Evolutionary conservation across 331 rosid genomes (phyloP).

Genomic region (Quercus phellos): DNA sequence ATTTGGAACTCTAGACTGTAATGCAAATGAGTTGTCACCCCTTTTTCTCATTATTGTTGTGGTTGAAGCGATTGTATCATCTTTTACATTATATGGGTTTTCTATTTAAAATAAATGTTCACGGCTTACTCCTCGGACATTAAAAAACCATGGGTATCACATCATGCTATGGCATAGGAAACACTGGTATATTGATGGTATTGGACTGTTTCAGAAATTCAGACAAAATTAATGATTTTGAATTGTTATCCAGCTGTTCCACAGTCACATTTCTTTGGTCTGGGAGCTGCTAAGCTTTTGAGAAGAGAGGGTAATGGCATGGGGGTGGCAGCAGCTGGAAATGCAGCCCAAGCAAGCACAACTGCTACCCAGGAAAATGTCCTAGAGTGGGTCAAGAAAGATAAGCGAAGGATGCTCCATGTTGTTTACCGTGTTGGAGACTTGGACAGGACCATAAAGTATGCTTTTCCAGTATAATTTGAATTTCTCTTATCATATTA

Average conservation of each 20-base stretch:
- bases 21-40: too few relatives aligned
- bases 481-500: background rate
- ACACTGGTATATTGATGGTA: background rate
- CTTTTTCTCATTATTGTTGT: background rate
- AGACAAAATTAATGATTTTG: constrained; percentile 15
- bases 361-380: constrained; percentile 61
- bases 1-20: too few relatives aligned
- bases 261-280: constrained; percentile 39
- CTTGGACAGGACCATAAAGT: constrained; percentile 88
- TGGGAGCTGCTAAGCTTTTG: constrained; percentile 50
- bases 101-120: background rate
- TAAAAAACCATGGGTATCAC: background rate
- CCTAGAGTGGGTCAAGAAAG: constrained; percentile 82
- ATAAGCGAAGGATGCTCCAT: constrained; percentile 76
- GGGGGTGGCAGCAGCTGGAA: constrained; percentile 45
- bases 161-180: background rate
- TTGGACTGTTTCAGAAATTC: background rate
- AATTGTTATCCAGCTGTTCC: constrained; percentile 51
- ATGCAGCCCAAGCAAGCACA: constrained; percentile 46
- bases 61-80: background rate
- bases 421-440: constrained; percentile 92
- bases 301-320: constrained; percentile 39
- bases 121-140: background rate
- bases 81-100: background rate
- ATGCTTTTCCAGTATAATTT: constrained; percentile 11